Percentiles rank a stretch among this genome's conserved stretches.
Evolutionary conservation across 495 filamentous ascomycete genomes (phyloP).

Genomic region (Barbatosphaeria neglecta): DNA sequence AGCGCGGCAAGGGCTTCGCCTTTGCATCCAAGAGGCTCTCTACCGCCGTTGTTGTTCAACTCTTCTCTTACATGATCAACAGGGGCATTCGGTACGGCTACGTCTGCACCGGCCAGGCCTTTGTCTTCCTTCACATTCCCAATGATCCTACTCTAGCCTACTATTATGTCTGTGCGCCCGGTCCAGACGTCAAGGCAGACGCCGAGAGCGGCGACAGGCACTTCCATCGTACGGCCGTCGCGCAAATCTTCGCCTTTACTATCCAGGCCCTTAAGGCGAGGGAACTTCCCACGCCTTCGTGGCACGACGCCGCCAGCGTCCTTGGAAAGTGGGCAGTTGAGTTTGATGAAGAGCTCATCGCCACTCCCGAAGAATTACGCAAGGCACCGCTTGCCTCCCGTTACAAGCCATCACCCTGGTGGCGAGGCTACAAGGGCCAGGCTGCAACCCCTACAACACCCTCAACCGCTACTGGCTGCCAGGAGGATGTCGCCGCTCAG

Average conservation of each 20-base stretch:
- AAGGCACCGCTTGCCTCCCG: conserved; percentile 14
- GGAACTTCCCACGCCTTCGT: conserved; percentile 25
- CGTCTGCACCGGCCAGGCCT: conserved; percentile 32
- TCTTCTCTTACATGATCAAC: conserved; percentile 38
- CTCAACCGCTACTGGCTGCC: conserved; percentile 11
- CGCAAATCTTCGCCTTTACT: conserved; percentile 36
- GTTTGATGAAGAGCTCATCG: conserved; percentile 22
- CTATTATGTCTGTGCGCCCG: conserved; percentile 26
- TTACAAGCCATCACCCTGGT: conserved; percentile 17
- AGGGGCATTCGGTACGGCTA: conserved; percentile 31
- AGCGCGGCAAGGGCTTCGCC: conserved; percentile 11
- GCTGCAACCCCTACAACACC: conserved; percentile 16
- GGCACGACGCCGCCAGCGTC: conserved; percentile 12
- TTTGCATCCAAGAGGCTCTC: conserved; percentile 16
- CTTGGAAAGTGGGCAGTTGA: conserved; percentile 26
- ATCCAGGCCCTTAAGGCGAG: conserved; percentile 26
- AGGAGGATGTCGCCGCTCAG: no score
- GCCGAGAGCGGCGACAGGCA: conserved; percentile 16
- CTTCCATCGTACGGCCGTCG: conserved; percentile 31
- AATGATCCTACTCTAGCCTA: conserved; percentile 25
- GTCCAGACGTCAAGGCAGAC: conserved; percentile 22
- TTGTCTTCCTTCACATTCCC: conserved; percentile 36
- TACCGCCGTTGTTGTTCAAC: conserved; percentile 31
- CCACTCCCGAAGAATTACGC: conserved; percentile 15
- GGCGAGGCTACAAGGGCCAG: no score